Base-by-base conservation (phyloP, 1,139 yeast species). In the Magnusiomyces paraingens region DNA sequence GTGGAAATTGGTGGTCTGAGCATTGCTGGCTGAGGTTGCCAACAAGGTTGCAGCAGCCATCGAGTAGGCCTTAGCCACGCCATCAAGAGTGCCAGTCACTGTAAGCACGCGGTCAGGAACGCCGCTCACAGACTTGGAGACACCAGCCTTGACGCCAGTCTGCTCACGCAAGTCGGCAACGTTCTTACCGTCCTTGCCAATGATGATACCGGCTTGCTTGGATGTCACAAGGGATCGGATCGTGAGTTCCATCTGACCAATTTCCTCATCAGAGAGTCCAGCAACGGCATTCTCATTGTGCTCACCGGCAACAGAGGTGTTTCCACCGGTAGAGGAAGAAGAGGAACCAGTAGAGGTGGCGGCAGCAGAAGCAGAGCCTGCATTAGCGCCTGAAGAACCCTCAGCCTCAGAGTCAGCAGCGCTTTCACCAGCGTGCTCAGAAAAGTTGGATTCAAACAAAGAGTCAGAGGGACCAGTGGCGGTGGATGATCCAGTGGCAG, bases 191-290 rank as follows among this genome's bases (percentile, higher is more conserved):
- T 82, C 85, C 64, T 86, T 87, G 49, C 97, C 97, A 64, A 90
- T 90, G 59, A 90, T 82, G 59, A 91, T 86, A 18, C 96, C 96
- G 14, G 96, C 91, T 70, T 90, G 97, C 66, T 86, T 86, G 55
- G 94, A 82, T 12, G 94, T 82, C 21, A 90, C 88, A 47, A 90
- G 75, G 1, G 90, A 80, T 61, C 96, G 77, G 38, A 71, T 57
- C 11, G 74, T 68, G 32, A 70, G 50, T 29, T 51, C 53, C 21
- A 56, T 42, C 18, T 46, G 47, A 35, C 53, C 43, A 18, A 56
- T 47, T 15, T 56, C 58, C 18, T 54, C 57, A 36, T 49, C 40
- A 15, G 56, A 47, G 32, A 53, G 15, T 12, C 52, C 45, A 21
- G 52, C 38, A 18, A 12, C 17, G 8, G 32, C 47, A 5, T 45